Base-by-base conservation (phyloP, 192 early-diverging fungal species). In the Pecoramyces ruminantium region DNA sequence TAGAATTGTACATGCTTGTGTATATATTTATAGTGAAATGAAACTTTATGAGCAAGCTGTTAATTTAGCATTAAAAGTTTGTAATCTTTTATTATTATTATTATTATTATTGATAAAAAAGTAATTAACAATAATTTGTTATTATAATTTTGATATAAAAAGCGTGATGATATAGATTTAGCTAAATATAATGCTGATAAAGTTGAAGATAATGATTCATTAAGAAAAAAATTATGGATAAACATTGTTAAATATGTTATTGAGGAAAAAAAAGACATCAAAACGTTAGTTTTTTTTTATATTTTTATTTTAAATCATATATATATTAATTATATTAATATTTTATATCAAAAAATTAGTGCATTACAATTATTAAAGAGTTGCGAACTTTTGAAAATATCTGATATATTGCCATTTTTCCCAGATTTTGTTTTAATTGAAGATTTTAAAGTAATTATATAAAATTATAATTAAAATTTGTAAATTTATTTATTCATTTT, bases 381-480 rank as follows among this genome's bases (percentile, higher is more conserved):
- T 77, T 92, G 93, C 27, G 93, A 96, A 51, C 83, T 96, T 14
- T 86, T 97, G 30, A 95, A 94, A 79, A 94, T 99, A 77, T 96
- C 97, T 83, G 96, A 99, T 85, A 94, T 99, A 79, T 86, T 99
- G 80, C 95, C 94, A 2, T 96, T 93, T 83, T 99, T 99, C 84
- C 98, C 97, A 0, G 98, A 98, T 82, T 98, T 98, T 87, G 94
- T 96, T 1, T 88, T 94, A 0, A 98, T 99, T 83, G 95, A 99
- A 82, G 94, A 98, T 83, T 97, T 99, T 86, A 98, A 98, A 86
- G 86, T 87, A 83, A 40, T 17, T 14, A 30, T 34, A 6, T 34
- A 34, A 6, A n/a, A n/a, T n/a, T n/a, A n/a, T n/a, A n/a, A n/a
- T n/a, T n/a, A n/a, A n/a, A n/a, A n/a, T n/a, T n/a, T n/a, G n/a